Conservation (phyloP, 805 yeast genomes). For the Pichia thaimueangensis region DNA sequence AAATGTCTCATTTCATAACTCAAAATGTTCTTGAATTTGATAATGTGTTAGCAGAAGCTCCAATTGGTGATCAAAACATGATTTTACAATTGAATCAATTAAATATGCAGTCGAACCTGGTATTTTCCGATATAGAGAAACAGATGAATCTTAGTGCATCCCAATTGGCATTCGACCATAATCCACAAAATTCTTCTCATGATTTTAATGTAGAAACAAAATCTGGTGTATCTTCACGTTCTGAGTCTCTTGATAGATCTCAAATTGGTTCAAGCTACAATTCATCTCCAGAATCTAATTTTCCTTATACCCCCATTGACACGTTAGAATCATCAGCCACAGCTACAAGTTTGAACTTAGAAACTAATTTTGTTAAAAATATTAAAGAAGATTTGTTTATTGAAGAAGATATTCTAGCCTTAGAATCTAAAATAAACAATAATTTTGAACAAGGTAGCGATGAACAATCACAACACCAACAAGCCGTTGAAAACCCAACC, state of each 20-base stretch:
- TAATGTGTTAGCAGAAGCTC: not conserved
- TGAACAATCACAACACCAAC: too few relatives aligned
- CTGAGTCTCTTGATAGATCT: constrained; percentile 2
- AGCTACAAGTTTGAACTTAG: constrained; percentile 5
- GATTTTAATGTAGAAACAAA: not conserved
- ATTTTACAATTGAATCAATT: too few relatives aligned
- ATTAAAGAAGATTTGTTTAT: not conserved
- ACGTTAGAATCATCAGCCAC: constrained; percentile 17
- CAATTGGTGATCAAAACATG: too few relatives aligned
- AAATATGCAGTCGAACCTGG: not conserved
- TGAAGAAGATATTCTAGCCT: not conserved
- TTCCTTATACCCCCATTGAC: constrained; percentile 21
- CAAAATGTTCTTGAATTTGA: constrained; percentile 5
- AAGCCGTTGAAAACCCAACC: too few relatives aligned
- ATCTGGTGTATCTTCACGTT: not conserved
- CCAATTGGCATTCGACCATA: not conserved
- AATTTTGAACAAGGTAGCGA: too few relatives aligned
- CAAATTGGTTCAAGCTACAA: constrained; percentile 1
- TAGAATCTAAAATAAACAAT: not conserved
- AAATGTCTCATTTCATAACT: constrained; percentile 3
- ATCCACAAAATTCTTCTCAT: not conserved
- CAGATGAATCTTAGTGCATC: constrained; percentile 6
- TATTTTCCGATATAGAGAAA: constrained; percentile 7
- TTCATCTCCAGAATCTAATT: constrained; percentile 16
- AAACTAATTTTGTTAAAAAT: not conserved